phyloP scores from a whole-genome alignment of 352 stramenopile species.

The Globisporangium camurandrum region DNA sequence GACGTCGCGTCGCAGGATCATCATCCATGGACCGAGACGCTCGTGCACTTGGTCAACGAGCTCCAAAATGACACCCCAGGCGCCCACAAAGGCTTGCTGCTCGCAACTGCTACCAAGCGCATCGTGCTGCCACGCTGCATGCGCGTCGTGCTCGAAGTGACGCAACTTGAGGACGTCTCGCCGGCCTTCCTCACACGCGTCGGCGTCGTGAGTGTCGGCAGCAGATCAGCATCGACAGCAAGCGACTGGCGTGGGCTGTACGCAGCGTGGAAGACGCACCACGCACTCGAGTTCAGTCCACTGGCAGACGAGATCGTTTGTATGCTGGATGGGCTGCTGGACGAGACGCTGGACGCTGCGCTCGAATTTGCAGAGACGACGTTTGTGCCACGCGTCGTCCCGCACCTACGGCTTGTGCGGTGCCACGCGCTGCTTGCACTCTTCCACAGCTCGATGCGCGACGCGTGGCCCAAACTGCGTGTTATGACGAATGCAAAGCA shows the following conservation, averaged over 20 bases:
- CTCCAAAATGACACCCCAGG: constrained; percentile 8
- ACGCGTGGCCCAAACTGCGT: constrained; percentile 51
- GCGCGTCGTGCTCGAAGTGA: constrained; percentile 49
- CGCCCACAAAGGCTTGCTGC: constrained; percentile 19
- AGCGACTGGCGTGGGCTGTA: constrained; percentile 26
- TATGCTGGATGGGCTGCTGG: constrained; percentile 30
- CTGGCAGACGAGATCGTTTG: constrained; percentile 28
- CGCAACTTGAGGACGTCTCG: constrained; percentile 29
- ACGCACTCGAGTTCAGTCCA: constrained; percentile 18
- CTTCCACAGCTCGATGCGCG: constrained; percentile 38
- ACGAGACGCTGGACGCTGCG: constrained; percentile 30
- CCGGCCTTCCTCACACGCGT: constrained; percentile 47
- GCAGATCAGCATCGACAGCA: not conserved
- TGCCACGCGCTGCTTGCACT: constrained; percentile 29
- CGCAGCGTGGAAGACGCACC: constrained; percentile 31
- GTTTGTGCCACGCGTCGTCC: constrained; percentile 20
- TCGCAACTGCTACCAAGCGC: constrained; percentile 29
- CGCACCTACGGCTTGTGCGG: constrained; percentile 11
- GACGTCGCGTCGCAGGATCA: constrained; percentile 24
- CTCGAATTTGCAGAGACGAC: constrained; percentile 34
- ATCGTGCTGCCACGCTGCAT: constrained; percentile 26
- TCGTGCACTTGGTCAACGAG: constrained; percentile 29
- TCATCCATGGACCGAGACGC: constrained; percentile 54
- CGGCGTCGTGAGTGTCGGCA: constrained; percentile 28
- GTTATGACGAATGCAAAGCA: constrained; percentile 57